Evolutionary conservation across 257 asterid species (phyloP), one percentile per base, ranked within the genome.

Genomic region (Scutellaria baicalensis): DNA sequence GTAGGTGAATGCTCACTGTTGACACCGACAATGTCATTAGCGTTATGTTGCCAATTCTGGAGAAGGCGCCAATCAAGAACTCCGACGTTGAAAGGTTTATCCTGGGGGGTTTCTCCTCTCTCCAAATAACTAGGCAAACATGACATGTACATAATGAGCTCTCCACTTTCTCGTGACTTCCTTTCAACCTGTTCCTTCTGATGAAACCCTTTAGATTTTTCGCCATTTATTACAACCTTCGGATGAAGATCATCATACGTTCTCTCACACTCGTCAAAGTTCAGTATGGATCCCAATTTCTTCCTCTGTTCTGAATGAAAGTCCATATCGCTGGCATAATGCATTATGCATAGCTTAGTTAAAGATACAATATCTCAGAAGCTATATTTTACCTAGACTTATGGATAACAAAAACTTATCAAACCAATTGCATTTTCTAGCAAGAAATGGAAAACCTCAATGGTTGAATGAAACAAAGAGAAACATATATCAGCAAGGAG

Each of bases 121-220:
- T 88, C 89, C 68, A 90, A 81, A 72, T 78, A 90, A 61, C 63
- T 75, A 4, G 96, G 96, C 75, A 90, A 88, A 76, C 78, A 83
- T n/a, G 95, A 88, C 96, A 90, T 90, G 87, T 84, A 83, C 79
- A 83, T 84, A n/a, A 90, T 89, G 39, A 88, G 79, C 80, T 90
- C 96, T 70, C 85, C 93, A 44, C 78, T 80, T 47, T 78, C 68
- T 38, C 33, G 51, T 0, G 27, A 64, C 67, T 66, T 82, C 51
- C 45, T 65, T 59, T 75, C 75, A 7, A 14, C 74, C 6, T 43
- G 73, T 43, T 83, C 79, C 77, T 81, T 89, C 66, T 59, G 66
- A 68, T 59, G 75, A 31, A 61, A 61, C 39, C 62, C 81, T 64
- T 63, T 60, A 64, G 86, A 71, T 36, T 70, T 78, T 33, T 73